Base-by-base conservation (phyloP, 345 rosid species). In the Murraya paniculata region DNA sequence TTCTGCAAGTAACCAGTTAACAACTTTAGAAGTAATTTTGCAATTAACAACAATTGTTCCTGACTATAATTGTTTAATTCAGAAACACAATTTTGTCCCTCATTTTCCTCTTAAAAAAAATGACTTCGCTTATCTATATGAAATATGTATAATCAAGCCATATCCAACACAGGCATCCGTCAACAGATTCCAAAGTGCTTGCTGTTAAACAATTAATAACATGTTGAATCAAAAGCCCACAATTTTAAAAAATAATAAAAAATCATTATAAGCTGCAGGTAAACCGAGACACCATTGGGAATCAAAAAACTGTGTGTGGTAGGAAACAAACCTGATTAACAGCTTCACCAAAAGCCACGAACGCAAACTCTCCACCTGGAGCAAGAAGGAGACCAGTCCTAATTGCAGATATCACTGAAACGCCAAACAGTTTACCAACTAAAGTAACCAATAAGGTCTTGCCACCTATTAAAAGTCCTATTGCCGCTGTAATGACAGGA, bases 341-440 rank as follows among this genome's bases (percentile, higher is more conserved):
- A 59, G 99, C 97, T 84, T 95, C 99, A 75, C 99, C 99, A 73
- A 95, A 95, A 78, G 99, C 99, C 84, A 95, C 99, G 82, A 95
- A 95, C 71, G 99, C 99, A 64, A 95, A 95, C 80, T 95, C 99
- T 82, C 99, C 99, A 58, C 99, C 99, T 2, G 99, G 99, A 79
- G 99, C 99, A 64, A 95, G 96, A 87, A 95, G 97, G 82, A 95
- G 97, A 76, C 99, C 99, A 30, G 81, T 90, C 85, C 99, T 89
- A 79, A 90, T 83, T 66, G 97, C 96, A 82, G 99, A 89, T 85
- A 95, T 89, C 71, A 92, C 73, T 39, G 99, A 95, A 81, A 95
- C 80, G 67, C 99, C 99, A 71, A 95, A 95, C 78, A 90, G 48
- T 78, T 72, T 91, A n/a, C 98, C 99, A 78, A 95, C 88, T 39